These are phyloP conservation scores for Chlorella sp. DNA, from an alignment of 139 green algal species.

Conservation along the genomic window DNA sequence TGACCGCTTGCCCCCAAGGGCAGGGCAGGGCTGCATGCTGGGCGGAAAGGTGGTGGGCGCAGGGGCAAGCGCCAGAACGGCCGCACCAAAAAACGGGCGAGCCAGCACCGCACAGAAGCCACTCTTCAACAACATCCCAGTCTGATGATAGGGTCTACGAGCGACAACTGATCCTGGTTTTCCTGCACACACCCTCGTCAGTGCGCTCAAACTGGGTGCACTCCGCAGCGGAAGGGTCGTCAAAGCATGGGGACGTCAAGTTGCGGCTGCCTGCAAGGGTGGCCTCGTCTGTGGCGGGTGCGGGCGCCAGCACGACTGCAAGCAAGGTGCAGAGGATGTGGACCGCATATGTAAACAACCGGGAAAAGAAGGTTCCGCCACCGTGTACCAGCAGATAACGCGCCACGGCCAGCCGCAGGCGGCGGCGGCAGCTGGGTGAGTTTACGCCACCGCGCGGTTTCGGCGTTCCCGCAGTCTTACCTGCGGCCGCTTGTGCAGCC, in stretches of 20 bases:
- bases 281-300: not conserved
- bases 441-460: too few relatives aligned
- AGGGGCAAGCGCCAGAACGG: not conserved
- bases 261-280: not conserved
- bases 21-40: not conserved
- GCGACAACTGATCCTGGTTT: not conserved
- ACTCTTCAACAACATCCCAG: too few relatives aligned
- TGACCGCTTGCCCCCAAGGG: not conserved
- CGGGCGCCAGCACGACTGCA: not conserved
- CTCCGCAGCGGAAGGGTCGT: not conserved
- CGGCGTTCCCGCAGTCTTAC: too few relatives aligned
- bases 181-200: not conserved
- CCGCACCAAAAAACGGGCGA: not conserved
- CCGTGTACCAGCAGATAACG: not conserved
- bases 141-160: too few relatives aligned
- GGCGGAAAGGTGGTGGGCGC: not conserved
- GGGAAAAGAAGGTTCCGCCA: not conserved
- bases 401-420: too few relatives aligned
- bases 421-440: too few relatives aligned
- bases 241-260: not conserved
- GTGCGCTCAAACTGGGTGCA: conserved; percentile 5
- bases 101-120: too few relatives aligned
- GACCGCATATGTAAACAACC: not conserved
- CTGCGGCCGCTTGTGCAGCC: too few relatives aligned
- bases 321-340: not conserved